Base-by-base conservation (phyloP, 495 filamentous ascomycete species). In the Lindgomyces ingoldianus region DNA sequence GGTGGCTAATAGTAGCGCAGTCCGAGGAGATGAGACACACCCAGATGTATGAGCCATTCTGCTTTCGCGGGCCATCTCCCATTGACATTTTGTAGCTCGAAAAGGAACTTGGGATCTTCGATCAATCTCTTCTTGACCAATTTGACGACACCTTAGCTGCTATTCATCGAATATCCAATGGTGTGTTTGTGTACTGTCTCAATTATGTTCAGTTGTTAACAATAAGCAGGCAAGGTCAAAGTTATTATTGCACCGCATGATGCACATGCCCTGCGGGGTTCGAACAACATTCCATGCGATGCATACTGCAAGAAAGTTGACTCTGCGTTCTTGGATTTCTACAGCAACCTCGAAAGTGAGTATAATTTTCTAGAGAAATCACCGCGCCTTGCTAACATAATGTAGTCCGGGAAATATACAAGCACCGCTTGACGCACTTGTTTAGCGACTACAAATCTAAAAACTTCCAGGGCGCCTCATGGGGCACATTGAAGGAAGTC, bases 241-340 rank as follows among this genome's bases (percentile, higher is more conserved):
- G 68, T 70, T 54, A 67, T 70, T 19, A 67, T 70, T 14, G 63
- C 60, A n/a, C 68, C 64, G 2, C 68, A 70, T 53, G 60, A 70
- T 49, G 58, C 64, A 9, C 63, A 70, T 57, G 55, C 57, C 1
- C 59, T 70, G 29, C 57, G 68, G 22, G 68, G 52, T 16, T 27
- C 52, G 0, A 70, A 70, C 25, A 41, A 60, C 18, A 53, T 52
- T 0, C 58, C 53, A 8, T 70, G 68, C 52, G 68, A 70, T 57
- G 64, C 53, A 10, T 70, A 67, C 36, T 70, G 68, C 56, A 36
- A 67, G 30, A 50, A 49, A 18, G 22, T 67, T 11, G 30, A 60
- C 25, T 64, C 46, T 9, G 58, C 63, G 12, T 70, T 64, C 21
- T 59, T 67, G 3, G 64, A 70, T 59, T 70, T 70, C 45, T 70